phyloP scores from a whole-genome alignment of 129 eudicot genomes.

The Gnaphalium uliginosum region DNA sequence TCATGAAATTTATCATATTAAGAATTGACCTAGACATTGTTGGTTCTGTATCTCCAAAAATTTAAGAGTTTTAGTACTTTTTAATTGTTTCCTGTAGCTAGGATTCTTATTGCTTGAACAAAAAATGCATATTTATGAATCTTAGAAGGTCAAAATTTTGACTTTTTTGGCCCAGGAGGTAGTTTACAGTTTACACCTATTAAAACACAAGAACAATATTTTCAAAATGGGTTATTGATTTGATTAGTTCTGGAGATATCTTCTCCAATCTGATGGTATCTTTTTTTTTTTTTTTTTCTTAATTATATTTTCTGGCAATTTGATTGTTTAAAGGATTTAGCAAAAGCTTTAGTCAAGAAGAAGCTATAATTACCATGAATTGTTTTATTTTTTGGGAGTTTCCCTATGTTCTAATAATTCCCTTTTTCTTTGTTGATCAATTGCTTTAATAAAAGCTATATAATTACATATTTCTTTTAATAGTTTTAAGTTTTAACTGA shows the following conservation, averaged over 20 bases:
- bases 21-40: conserved; percentile 2
- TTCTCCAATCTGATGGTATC: not conserved
- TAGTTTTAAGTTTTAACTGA: not conserved
- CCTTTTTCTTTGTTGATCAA: conserved; percentile 30
- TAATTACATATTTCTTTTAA: conserved; percentile 1
- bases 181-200: not conserved
- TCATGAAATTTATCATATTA: not conserved
- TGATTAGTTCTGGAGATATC: not conserved
- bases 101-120: not conserved
- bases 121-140: not conserved
- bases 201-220: conserved; percentile 11
- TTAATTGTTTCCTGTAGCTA: not conserved
- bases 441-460: conserved; percentile 32
- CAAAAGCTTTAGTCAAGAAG: conserved; percentile 42
- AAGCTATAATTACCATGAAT: conserved; percentile 27
- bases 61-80: not conserved
- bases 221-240: conserved; percentile 18
- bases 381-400: conserved; percentile 26
- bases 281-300: not conserved
- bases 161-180: conserved; percentile 1
- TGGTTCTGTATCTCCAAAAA: not conserved
- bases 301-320: conserved; percentile 15
- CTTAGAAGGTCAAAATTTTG: not conserved
- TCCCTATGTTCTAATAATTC: conserved; percentile 36
- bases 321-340: conserved; percentile 20